phyloP scores from a whole-genome alignment of 257 asterid species.

The Craterostigma plantagineum region DNA sequence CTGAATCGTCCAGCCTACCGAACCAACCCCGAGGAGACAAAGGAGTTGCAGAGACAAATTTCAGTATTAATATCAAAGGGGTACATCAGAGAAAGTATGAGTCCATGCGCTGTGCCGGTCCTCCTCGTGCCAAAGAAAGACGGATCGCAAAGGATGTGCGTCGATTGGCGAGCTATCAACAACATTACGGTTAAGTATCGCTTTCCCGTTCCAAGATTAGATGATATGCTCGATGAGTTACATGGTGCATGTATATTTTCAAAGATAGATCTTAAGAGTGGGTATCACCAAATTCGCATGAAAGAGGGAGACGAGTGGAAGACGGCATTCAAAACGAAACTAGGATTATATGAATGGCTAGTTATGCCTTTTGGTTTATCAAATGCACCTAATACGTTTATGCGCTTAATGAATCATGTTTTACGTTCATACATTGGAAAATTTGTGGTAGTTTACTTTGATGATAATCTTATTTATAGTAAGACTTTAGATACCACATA shows the following conservation, averaged over 20 bases:
- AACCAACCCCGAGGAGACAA: neutral
- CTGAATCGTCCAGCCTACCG: neutral
- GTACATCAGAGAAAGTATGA: conserved; percentile 1
- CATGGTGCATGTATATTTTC: neutral
- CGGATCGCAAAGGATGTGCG: neutral
- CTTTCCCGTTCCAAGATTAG: neutral
- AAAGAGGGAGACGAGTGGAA: neutral
- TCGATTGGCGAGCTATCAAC: neutral
- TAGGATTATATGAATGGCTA: too few relatives aligned
- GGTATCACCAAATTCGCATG: neutral
- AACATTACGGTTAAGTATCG: neutral
- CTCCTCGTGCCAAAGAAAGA: neutral
- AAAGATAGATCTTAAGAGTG: neutral
- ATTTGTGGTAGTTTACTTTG: neutral
- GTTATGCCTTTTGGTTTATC: too few relatives aligned
- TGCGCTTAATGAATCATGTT: neutral
- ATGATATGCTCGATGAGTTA: neutral
- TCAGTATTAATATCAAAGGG: neutral
- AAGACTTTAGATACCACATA: too few relatives aligned
- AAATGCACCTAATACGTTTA: neutral
- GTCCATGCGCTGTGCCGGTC: neutral
- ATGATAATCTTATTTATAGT: neutral
- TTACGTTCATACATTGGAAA: neutral
- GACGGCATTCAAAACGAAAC: too few relatives aligned
- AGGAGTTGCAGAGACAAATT: neutral